Percentiles rank a stretch among this genome's conserved stretches.
Conservation (phyloP, 225 moss, liverwort and hornwort genomes). For the Pseudisothecium myosuroides region DNA sequence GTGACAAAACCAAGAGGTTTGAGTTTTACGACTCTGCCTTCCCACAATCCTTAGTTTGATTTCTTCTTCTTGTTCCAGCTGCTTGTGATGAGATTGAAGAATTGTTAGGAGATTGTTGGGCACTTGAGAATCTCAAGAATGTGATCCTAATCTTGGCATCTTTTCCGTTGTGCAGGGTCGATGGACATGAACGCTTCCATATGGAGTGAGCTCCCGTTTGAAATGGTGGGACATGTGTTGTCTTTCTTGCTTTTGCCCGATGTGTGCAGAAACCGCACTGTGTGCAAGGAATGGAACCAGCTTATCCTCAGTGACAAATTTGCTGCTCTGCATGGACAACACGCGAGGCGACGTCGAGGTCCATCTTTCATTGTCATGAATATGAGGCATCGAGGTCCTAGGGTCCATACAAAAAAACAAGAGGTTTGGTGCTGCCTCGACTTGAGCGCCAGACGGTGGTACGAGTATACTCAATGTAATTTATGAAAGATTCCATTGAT, state of each 20-base stretch:
- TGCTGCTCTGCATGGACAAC: neutral
- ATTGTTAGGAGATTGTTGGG: neutral
- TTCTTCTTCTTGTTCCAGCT: neutral
- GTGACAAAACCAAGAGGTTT: neutral
- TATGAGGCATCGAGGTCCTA: too few relatives aligned
- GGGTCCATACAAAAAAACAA: too few relatives aligned
- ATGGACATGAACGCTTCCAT: neutral
- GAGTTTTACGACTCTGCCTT: neutral
- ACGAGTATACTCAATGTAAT: neutral
- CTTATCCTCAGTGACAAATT: neutral
- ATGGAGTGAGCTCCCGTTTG: neutral
- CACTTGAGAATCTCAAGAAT: neutral
- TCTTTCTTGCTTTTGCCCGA: neutral
- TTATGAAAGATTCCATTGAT: neutral
- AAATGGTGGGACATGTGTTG: neutral
- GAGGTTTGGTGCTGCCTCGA: neutral
- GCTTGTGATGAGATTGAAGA: neutral
- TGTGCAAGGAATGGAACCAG: neutral
- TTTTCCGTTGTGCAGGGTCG: neutral
- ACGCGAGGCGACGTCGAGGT: too few relatives aligned
- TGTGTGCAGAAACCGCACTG: neutral
- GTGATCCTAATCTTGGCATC: neutral
- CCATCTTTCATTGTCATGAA: too few relatives aligned
- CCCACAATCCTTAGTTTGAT: too few relatives aligned
- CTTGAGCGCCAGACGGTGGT: neutral